A percentile compares a stretch with the other conserved stretches of the same genome.
Evolutionary conservation across 495 filamentous ascomycete species (phyloP).

Genomic region (Pseudomonodictys pantanalensis): DNA sequence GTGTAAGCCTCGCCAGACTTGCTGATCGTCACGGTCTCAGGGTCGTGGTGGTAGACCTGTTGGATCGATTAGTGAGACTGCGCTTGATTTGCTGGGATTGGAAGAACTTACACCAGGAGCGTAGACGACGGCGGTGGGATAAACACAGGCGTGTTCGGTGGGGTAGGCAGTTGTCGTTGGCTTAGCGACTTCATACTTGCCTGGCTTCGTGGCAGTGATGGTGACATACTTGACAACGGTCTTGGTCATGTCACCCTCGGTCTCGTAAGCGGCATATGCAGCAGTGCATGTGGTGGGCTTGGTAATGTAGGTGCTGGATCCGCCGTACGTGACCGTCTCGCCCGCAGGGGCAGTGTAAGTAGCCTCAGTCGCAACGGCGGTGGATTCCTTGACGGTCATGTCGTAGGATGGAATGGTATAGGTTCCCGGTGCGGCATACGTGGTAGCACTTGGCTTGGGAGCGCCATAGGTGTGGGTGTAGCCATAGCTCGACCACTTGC

Average conservation of each 20-base stretch:
- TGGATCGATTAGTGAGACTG: no score
- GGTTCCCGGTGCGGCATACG: constrained; percentile 2
- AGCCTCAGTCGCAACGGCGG: constrained; percentile 8
- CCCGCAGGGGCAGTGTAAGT: not conserved
- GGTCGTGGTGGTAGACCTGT: constrained; percentile 20
- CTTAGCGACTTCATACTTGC: constrained; percentile 18
- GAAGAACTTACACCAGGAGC: constrained; percentile 9
- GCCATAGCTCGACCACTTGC: constrained; percentile 12
- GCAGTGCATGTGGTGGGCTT: constrained; percentile 16
- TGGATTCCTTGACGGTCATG: constrained; percentile 8
- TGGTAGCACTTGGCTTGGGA: constrained; percentile 16
- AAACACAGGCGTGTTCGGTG: not conserved
- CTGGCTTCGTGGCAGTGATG: constrained; percentile 3
- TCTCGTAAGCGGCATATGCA: constrained; percentile 15
- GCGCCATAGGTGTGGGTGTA: constrained; percentile 11
- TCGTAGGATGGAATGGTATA: constrained; percentile 20
- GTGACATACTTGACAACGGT: constrained; percentile 14
- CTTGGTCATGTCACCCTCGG: constrained; percentile 6
- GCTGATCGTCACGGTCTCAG: constrained; percentile 25
- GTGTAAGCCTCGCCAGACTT: constrained; percentile 24
- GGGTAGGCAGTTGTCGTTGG: constrained; percentile 13
- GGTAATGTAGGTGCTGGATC: not conserved
- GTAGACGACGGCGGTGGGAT: constrained; percentile 13
- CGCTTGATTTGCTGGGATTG: no score
- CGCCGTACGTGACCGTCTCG: constrained; percentile 16